A percentile compares a stretch with the other conserved stretches of the same genome.
These are phyloP conservation scores for Solanum hybrid DNA, from an alignment of 305 asterid genomes.

Conservation along the genomic window DNA sequence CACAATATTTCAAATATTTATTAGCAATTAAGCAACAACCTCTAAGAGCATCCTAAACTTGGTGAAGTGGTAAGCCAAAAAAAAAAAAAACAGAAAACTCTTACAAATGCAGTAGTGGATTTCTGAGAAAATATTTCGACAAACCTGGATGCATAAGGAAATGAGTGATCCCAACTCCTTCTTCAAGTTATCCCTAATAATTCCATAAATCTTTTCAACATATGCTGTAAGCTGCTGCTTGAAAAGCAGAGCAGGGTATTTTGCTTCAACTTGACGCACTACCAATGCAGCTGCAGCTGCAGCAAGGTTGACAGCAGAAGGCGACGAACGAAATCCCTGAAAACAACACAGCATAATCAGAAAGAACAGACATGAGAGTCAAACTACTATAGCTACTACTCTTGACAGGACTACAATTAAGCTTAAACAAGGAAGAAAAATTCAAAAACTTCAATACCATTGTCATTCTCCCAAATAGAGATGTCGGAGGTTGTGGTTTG, in stretches of 20 bases:
- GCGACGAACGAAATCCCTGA: slow-evolving; percentile 96
- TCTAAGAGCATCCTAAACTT: neutral
- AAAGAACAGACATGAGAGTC: neutral
- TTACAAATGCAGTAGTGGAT: neutral
- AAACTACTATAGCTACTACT: neutral
- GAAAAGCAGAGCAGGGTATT: slow-evolving; percentile 94
- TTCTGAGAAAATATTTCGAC: slow-evolving; percentile 6
- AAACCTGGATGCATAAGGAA: slow-evolving; percentile 84
- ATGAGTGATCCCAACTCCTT: slow-evolving; percentile 70
- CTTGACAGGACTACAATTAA: slow-evolving; percentile 1
- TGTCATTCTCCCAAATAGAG: slow-evolving; percentile 95
- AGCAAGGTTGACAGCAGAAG: slow-evolving; percentile 59
- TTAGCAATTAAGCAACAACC: neutral
- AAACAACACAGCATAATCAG: slow-evolving; percentile 7
- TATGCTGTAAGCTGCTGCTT: slow-evolving; percentile 99
- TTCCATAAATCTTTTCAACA: slow-evolving; percentile 95
- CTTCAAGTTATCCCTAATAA: slow-evolving; percentile 87
- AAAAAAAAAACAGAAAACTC: neutral
- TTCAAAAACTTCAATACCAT: slow-evolving; percentile 46
- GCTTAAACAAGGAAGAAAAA: slow-evolving; percentile 8
- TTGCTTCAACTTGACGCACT: slow-evolving; percentile 94
- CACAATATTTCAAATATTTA: neutral
- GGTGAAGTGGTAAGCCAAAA: neutral
- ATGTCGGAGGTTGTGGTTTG: slow-evolving; percentile 70
- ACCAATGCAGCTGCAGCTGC: slow-evolving; percentile 79